Conservation (phyloP, 345 rosid genomes). For the Euphorbia lathyris region DNA sequence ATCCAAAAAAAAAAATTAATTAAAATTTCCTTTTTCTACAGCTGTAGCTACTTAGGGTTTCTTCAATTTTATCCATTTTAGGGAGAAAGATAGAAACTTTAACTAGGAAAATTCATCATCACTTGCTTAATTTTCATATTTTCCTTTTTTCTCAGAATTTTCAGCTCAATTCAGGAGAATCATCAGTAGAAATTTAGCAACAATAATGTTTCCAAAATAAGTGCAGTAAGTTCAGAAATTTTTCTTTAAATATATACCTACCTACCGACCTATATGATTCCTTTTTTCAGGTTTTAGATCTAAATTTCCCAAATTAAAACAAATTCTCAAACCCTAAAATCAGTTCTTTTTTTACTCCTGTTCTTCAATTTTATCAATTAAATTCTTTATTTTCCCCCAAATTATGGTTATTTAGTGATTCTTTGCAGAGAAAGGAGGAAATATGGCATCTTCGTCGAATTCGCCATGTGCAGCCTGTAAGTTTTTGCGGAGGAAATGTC, state of each 20-base stretch:
- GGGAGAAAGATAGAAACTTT: not conserved
- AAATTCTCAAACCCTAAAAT: slow-evolving; percentile 17
- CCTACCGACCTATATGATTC: not conserved
- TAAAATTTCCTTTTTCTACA: not conserved
- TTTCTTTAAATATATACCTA: not conserved
- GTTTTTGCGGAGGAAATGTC: slow-evolving; percentile 30
- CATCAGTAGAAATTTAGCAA: slow-evolving; percentile 5
- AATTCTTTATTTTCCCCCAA: not conserved
- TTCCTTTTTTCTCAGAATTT: not conserved
- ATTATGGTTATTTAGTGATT: not conserved
- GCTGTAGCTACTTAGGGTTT: slow-evolving; percentile 5
- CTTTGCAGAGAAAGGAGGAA: slow-evolving; percentile 6
- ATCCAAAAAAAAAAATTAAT: slow-evolving; percentile 28
- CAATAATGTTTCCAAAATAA: slow-evolving; percentile 21
- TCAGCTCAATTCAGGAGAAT: slow-evolving; percentile 4
- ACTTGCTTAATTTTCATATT: slow-evolving; percentile 2
- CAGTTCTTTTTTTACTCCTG: not conserved
- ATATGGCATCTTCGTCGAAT: slow-evolving; percentile 29
- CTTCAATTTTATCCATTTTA: not conserved
- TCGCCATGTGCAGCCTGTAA: slow-evolving; percentile 35
- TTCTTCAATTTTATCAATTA: not conserved
- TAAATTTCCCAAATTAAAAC: not conserved
- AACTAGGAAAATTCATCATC: not conserved
- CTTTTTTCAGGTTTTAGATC: not conserved
- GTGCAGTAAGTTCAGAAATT: slow-evolving; percentile 1